Evolutionary conservation across 148 eudicot species (phyloP).

Genomic region (Cornus suecica): DNA sequence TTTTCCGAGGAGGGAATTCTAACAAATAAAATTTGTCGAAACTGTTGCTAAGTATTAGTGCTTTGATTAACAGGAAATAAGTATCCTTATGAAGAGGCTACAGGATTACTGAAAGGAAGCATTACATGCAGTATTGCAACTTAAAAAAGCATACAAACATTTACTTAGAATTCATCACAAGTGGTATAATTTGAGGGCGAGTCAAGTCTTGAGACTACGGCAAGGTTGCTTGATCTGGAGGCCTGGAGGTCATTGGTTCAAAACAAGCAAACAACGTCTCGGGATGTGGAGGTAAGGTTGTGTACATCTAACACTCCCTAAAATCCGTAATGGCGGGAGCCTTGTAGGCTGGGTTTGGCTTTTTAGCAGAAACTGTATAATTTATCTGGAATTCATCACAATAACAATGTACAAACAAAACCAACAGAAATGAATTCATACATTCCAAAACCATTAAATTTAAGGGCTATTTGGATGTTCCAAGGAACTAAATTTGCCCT

Average conservation of each 20-base stretch:
- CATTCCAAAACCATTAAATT: neutral
- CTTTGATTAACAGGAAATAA: neutral
- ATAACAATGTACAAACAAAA: neutral
- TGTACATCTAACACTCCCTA: too few species aligned
- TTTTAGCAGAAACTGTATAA: too few species aligned
- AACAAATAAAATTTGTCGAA: neutral
- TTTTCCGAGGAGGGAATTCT: neutral
- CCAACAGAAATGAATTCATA: neutral
- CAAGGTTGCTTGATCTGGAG: too few species aligned
- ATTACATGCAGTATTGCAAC: too few species aligned
- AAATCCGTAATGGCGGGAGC: too few species aligned
- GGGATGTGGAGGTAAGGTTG: too few species aligned
- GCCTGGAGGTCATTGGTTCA: too few species aligned
- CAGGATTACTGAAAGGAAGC: neutral
- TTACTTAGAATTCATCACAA: neutral
- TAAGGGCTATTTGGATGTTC: neutral
- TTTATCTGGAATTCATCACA: neutral
- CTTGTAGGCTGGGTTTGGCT: too few species aligned
- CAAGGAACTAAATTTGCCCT: slow-evolving; percentile 1
- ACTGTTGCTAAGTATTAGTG: neutral
- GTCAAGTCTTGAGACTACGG: too few species aligned
- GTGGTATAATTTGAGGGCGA: too few species aligned
- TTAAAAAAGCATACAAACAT: too few species aligned
- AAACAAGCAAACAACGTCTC: too few species aligned
- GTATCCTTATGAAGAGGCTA: neutral